These are phyloP conservation scores for Alternaria sp. DNA, from an alignment of 2,329 filamentous ascomycete genomes.

Conservation along the genomic window DNA sequence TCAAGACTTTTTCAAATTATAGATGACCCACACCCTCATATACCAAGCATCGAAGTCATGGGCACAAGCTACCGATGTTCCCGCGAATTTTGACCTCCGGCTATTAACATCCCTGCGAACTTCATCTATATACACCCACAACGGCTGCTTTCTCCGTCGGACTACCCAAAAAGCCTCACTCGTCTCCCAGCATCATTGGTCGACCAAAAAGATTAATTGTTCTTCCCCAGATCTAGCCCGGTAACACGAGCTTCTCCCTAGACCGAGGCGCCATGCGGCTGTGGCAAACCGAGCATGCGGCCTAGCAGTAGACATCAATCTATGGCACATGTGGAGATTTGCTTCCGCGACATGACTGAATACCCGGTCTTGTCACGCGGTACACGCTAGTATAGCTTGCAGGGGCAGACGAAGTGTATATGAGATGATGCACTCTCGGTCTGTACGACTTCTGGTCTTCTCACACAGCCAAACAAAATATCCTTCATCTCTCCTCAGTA, in stretches of 20 bases:
- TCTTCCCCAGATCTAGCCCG: slow-evolving; percentile 9
- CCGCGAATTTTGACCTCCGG: slow-evolving; percentile 28
- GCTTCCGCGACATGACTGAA: slow-evolving; percentile 7
- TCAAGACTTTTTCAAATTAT: slow-evolving; percentile 8
- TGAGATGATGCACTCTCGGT: slow-evolving; percentile 4
- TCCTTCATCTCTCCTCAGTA: slow-evolving; percentile 2
- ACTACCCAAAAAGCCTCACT: slow-evolving; percentile 19
- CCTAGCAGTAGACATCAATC: slow-evolving; percentile 5
- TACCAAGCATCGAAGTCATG: slow-evolving; percentile 17
- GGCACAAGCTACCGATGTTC: slow-evolving; percentile 28
- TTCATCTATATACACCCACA: slow-evolving; percentile 33
- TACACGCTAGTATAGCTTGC: neutral
- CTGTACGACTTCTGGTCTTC: slow-evolving; percentile 3
- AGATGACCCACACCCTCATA: slow-evolving; percentile 22
- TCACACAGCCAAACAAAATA: neutral
- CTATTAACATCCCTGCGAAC: slow-evolving; percentile 36
- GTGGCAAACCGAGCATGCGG: slow-evolving; percentile 15
- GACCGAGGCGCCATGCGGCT: slow-evolving; percentile 20
- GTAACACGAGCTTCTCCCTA: slow-evolving; percentile 24
- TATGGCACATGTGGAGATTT: slow-evolving; percentile 7
- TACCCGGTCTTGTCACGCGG: slow-evolving; percentile 21
- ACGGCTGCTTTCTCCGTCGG: slow-evolving; percentile 31
- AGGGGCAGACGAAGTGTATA: slow-evolving; percentile 16
- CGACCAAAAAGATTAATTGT: slow-evolving; percentile 6
- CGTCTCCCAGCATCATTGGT: slow-evolving; percentile 1